These are phyloP conservation scores for Aspergillus sp. DNA, from an alignment of 2,329 filamentous ascomycete genomes.

Conservation along the genomic window DNA sequence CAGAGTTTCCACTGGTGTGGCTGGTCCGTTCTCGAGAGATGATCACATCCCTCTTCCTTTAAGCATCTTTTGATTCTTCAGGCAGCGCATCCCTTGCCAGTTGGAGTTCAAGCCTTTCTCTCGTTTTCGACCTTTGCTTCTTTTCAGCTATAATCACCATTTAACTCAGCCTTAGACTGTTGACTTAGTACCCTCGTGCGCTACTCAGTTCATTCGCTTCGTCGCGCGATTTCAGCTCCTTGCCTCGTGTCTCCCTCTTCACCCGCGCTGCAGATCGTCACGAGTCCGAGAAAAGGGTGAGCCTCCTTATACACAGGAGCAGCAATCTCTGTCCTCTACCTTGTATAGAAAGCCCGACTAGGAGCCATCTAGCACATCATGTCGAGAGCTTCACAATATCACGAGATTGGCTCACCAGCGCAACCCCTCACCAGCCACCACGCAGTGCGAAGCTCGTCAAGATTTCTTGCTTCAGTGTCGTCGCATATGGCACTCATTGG, in stretches of 20 bases:
- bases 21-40: constrained; percentile 12
- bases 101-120: neutral
- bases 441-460: constrained; percentile 26
- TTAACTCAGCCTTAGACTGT: neutral
- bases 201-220: constrained; percentile 6
- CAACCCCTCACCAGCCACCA: constrained; percentile 13
- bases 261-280: neutral
- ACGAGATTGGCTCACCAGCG: constrained; percentile 20
- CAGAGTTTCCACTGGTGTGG: constrained; percentile 3
- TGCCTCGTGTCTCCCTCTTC: neutral
- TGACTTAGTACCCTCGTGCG: neutral
- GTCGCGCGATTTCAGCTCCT: neutral
- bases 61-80: neutral
- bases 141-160: neutral
- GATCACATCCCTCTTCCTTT: constrained; percentile 7
- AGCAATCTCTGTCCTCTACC: neutral
- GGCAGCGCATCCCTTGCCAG: neutral
- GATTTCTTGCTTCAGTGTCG: constrained; percentile 30
- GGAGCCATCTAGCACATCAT: neutral
- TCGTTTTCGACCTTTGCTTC: neutral
- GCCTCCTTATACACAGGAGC: too few relatives aligned
- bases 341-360: neutral
- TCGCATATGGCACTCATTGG: constrained; percentile 35
- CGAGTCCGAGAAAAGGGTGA: neutral
- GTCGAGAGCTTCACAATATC: constrained; percentile 16